Percentiles rank a stretch among this genome's conserved stretches.
Conservation (phyloP, 192 early-diverging fungal genomes). For the Mortierella alpina region DNA sequence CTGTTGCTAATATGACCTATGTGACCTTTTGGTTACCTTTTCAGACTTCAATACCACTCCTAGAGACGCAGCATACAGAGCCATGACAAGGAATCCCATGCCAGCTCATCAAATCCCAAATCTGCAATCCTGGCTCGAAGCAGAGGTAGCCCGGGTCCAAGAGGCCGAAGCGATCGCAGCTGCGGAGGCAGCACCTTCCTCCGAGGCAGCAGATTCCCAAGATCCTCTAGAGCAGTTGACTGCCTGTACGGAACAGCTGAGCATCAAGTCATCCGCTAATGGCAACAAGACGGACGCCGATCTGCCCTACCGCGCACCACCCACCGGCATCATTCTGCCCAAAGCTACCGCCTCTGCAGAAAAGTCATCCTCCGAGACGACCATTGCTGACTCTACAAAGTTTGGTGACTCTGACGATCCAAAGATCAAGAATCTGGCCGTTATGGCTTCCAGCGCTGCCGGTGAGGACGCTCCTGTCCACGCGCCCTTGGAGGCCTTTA, state of each 20-base stretch:
- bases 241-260: constrained; percentile 15
- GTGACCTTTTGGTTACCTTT: neutral
- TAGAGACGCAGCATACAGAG: constrained; percentile 66
- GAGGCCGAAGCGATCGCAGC: constrained; percentile 11
- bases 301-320: constrained; percentile 44
- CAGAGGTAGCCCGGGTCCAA: constrained; percentile 36
- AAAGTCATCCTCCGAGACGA: neutral
- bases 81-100: constrained; percentile 59
- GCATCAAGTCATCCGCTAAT: neutral
- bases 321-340: constrained; percentile 37
- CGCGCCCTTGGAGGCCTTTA: constrained; percentile 44
- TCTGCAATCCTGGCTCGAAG: constrained; percentile 29
- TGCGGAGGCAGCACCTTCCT: neutral
- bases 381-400: constrained; percentile 13
- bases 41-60: constrained; percentile 71
- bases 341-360: neutral
- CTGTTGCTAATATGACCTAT: neutral
- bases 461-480: constrained; percentile 41
- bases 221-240: constrained; percentile 20
- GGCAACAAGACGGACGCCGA: constrained; percentile 3
- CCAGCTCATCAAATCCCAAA: constrained; percentile 54
- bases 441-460: neutral
- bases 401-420: constrained; percentile 29
- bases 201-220: neutral
- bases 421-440: constrained; percentile 32